Evolutionary conservation across 257 asterid species (phyloP).

Genomic region (Solanum neorickii): DNA sequence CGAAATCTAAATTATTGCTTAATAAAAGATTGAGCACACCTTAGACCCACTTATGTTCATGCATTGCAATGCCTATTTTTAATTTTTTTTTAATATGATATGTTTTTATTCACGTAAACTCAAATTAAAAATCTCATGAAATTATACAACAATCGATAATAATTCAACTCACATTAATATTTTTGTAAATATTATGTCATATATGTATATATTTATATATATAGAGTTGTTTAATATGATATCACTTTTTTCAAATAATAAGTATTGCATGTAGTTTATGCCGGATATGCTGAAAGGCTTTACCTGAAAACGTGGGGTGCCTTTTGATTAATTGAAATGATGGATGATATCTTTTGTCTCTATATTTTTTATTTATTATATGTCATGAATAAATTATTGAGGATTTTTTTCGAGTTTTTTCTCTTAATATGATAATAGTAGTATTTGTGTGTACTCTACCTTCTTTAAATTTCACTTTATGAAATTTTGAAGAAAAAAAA

Average conservation of each 20-base stretch:
- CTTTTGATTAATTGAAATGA: slow-evolving; percentile 2
- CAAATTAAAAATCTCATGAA: background rate
- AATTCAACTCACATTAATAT: background rate
- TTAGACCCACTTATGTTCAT: background rate
- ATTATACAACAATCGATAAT: background rate
- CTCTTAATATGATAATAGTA: too few species aligned
- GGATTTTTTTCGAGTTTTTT: accelerated
- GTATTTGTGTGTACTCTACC: too few species aligned
- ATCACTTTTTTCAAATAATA: background rate
- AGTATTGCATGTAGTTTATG: background rate
- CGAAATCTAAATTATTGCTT: background rate
- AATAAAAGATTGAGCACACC: too few species aligned
- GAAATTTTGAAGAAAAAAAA: too few species aligned
- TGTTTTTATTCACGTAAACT: background rate
- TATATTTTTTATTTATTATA: background rate
- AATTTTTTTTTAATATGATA: background rate
- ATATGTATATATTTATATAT: background rate
- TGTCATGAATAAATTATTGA: too few species aligned
- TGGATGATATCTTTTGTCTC: background rate
- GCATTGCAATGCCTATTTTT: background rate
- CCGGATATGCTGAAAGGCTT: background rate
- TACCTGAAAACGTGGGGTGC: background rate
- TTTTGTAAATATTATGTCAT: background rate
- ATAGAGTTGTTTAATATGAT: background rate
- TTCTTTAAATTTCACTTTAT: too few species aligned